Percentiles rank a stretch among this genome's conserved stretches.
These are phyloP conservation scores for Nitzschia sp. DNA, from an alignment of 108 stramenopile genomes.

Conservation along the genomic window DNA sequence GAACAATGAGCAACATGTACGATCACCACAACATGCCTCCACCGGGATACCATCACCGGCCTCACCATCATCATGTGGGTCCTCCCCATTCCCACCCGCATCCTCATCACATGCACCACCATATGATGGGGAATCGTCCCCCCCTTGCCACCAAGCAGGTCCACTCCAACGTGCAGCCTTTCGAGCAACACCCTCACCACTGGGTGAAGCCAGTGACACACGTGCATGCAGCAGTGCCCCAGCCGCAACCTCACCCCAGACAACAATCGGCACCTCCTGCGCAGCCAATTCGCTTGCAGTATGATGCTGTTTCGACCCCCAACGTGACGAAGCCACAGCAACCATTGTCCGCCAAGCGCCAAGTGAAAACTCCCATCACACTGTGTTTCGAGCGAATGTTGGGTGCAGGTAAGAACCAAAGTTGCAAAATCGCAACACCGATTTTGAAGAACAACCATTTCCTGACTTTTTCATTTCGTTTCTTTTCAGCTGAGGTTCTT, in stretches of 20 bases:
- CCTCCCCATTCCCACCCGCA: not conserved
- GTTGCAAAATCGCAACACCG: too few relatives aligned
- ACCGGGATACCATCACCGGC: slow-evolving; percentile 1
- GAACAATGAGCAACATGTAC: slow-evolving; percentile 10
- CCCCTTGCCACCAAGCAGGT: not conserved
- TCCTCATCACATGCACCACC: not conserved
- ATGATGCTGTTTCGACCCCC: slow-evolving; percentile 12
- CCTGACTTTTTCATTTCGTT: too few relatives aligned
- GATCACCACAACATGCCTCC: slow-evolving; percentile 3
- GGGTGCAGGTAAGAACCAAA: slow-evolving; percentile 46
- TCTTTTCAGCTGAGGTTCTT: slow-evolving; percentile 18
- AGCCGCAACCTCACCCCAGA: not conserved
- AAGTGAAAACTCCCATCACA: slow-evolving; percentile 49
- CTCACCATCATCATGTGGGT: not conserved
- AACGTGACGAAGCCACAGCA: not conserved
- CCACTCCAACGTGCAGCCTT: not conserved
- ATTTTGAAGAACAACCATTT: too few relatives aligned
- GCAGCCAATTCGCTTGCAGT: not conserved
- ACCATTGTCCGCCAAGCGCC: not conserved
- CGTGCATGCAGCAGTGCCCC: not conserved
- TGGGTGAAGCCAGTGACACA: not conserved
- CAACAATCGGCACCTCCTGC: not conserved
- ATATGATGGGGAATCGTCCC: not conserved
- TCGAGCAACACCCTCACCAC: not conserved
- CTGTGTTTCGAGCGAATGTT: slow-evolving; percentile 51